A percentile compares a stretch with the other conserved stretches of the same genome.
phyloP scores from a whole-genome alignment of 139 green algal genomes.

The Chlorokybus atmophyticus region DNA sequence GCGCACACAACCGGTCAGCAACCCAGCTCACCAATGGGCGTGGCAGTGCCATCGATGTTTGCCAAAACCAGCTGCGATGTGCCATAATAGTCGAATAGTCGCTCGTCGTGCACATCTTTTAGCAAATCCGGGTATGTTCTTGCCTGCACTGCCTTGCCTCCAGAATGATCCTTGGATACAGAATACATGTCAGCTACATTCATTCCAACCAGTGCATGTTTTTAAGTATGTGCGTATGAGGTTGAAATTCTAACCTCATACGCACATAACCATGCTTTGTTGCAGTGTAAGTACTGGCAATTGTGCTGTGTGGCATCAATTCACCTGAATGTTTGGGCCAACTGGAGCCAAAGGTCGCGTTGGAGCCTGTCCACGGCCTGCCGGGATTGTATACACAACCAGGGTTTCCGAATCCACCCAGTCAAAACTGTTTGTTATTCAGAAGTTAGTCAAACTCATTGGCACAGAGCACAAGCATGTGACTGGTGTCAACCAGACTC shows the following conservation, averaged over 20 bases:
- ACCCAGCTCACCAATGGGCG: background rate
- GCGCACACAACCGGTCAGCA: background rate
- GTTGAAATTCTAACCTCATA: background rate
- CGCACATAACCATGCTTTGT: background rate
- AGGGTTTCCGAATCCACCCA: too few relatives aligned
- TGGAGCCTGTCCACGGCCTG: too few relatives aligned
- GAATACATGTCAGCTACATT: background rate
- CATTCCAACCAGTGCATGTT: conserved; percentile 4
- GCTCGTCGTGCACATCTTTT: conserved; percentile 68
- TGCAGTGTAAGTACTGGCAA: too few relatives aligned
- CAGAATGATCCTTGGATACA: background rate
- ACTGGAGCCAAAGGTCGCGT: too few relatives aligned
- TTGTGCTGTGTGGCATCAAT: too few relatives aligned
- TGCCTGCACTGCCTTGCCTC: conserved; percentile 56
- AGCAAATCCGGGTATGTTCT: conserved; percentile 89
- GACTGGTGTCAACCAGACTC: too few relatives aligned
- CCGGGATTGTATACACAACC: too few relatives aligned
- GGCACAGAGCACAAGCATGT: too few relatives aligned
- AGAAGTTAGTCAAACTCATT: too few relatives aligned
- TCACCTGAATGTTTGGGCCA: too few relatives aligned
- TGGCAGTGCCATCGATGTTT: conserved; percentile 36
- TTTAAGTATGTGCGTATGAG: background rate
- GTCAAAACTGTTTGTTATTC: too few relatives aligned
- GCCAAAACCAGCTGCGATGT: conserved; percentile 47
- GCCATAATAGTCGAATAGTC: conserved; percentile 81